These are phyloP conservation scores for Russula foetens DNA, from an alignment of 768 basidiomycete species.

Conservation along the genomic window DNA sequence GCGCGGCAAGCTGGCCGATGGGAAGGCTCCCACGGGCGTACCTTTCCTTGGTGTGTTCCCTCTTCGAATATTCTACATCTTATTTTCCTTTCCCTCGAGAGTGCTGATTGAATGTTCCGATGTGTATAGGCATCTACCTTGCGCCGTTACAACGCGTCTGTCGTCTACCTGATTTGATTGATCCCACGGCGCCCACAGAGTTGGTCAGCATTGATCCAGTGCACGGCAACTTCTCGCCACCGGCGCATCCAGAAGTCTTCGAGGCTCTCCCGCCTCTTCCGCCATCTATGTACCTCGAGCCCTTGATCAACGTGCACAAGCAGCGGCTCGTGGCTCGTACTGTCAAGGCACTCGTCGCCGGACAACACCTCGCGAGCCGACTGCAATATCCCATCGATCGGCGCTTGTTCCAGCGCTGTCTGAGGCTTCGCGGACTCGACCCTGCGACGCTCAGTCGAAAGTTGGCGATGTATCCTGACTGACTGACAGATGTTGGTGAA, in stretches of 20 bases:
- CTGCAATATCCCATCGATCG: conserved; percentile 65
- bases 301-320: conserved; percentile 84
- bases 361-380: conserved; percentile 73
- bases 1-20: conserved; percentile 32
- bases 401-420: conserved; percentile 67
- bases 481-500: not conserved
- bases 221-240: conserved; percentile 57
- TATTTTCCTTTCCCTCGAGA: too few relatives aligned
- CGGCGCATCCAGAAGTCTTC: conserved; percentile 74
- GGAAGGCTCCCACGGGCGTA: conserved; percentile 54
- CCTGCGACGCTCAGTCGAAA: conserved; percentile 45
- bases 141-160: conserved; percentile 58
- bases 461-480: conserved; percentile 28
- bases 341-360: conserved; percentile 72
- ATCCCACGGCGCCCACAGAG: conserved; percentile 71
- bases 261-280: conserved; percentile 63
- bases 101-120: not conserved
- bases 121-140: conserved; percentile 58
- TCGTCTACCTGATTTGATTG: conserved; percentile 70
- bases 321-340: conserved; percentile 74
- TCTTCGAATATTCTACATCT: not conserved
- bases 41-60: conserved; percentile 66
- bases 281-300: conserved; percentile 70
- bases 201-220: conserved; percentile 55
- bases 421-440: conserved; percentile 61